Base-by-base conservation (phyloP, 306 rosid genomes). In the Rosa persica region DNA sequence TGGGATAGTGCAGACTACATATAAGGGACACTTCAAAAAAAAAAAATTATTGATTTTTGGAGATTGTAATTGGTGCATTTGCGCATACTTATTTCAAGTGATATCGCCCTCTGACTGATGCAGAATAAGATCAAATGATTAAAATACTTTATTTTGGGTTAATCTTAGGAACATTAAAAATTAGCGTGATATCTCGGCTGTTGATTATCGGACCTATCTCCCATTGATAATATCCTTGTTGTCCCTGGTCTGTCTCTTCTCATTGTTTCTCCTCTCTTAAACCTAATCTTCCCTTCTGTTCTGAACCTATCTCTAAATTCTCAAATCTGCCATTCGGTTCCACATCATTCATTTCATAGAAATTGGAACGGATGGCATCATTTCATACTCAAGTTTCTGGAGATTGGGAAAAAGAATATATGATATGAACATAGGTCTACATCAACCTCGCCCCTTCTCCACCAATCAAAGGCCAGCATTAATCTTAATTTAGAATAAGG, bases 1-100 rank as follows among this genome's bases (percentile, higher is more conserved):
- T 46, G 58, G 73, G 61, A 78, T 52, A 49, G 23, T 76, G 68
- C 76, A 81, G 86, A 47, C 52, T 65, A 47, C 25, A 40, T 25
- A 61, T 0, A 12, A 12, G 3, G 77, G 65, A 68, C 67, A 75
- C 70, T 61, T 3, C 67, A 61, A 25, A n/a, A 16, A 30, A 30
- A 30, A 30, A 30, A 30, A 30, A 30, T 1, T 52, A 55, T 42
- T 52, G 51, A 27, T 5, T 73, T 57, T 52, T 30, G 36, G 48
- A 73, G 30, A 51, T 34, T 34, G 34, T 51, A 72, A 49, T 1
- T 36, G 65, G 34, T 54, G n/a, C 17, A 52, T 20, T 27, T 17
- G 30, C 6, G 13, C 47, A 3, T 27, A 48, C 19, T 7, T 20
- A 25, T 30, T 49, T 48, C 38, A 25, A 30, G 8, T 72, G 22